Evolutionary conservation across 257 asterid species (phyloP), one percentile per base, ranked within the genome.

Genomic region (Nyctanthes arbortristis): DNA sequence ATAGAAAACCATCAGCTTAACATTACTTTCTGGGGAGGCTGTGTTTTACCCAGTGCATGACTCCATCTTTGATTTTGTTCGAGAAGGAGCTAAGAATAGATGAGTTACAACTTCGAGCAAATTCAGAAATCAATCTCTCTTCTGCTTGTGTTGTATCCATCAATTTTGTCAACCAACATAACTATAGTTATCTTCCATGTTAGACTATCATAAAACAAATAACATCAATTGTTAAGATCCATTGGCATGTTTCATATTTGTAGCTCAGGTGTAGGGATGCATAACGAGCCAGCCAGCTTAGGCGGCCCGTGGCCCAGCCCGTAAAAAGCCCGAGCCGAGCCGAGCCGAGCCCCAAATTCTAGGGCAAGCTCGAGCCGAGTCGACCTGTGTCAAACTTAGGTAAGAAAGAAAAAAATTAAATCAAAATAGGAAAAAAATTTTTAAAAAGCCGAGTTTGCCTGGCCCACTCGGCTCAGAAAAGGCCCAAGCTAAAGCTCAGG

Each of bases 111-210:
- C 61, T 77, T 65, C 7, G 52, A 29, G 63, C 70, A 70, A 90
- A 90, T 71, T 84, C 88, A 18, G 90, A 81, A 31, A 87, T 87
- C 78, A 90, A 82, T 61, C 45, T 75, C 77, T 79, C 82, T 82
- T 88, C 98, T 73, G 75, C 86, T 60, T 75, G 67, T 82, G 80
- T 67, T 83, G 81, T 93, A 93, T 68, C 83, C 84, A 0, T 87
- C 92, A 10, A 81, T 68, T 34, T 80, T 79, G 82, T 88, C 96
- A 65, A 94, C 96, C 73, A 93, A 88, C 96, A 93, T 88, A 65
- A 93, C 85, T 0, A 88, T 96, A 66, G 71, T 80, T 35, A 93
- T 87, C 69, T 90, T 81, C 98, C 98, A 93, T 30, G 96, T 96
- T 47, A 90, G 88, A 87, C 98, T 93, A 85, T 31, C 61, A 61